These are phyloP conservation scores for Fistulifera solaris DNA, from an alignment of 108 stramenopile species.

Conservation along the genomic window DNA sequence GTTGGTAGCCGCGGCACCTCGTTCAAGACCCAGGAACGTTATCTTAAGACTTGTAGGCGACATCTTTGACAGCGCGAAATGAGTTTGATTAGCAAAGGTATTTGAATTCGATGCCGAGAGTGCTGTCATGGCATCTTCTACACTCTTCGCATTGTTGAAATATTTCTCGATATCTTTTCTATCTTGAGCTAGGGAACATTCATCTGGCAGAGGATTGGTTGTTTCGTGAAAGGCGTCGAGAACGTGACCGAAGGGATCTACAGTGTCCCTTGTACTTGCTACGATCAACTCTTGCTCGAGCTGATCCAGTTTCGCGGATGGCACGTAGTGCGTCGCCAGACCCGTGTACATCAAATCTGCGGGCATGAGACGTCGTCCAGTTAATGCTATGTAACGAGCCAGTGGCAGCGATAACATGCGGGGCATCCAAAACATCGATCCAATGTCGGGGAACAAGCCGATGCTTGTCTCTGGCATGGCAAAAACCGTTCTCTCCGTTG, in stretches of 20 bases:
- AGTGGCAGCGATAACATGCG: conserved; percentile 39
- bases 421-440: conserved; percentile 85
- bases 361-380: conserved; percentile 75
- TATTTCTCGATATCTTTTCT: too few species aligned
- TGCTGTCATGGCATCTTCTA: too few species aligned
- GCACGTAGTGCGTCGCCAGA: conserved; percentile 92
- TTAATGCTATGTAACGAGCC: conserved; percentile 88
- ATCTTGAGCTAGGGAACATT: too few species aligned
- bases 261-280: not conserved
- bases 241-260: conserved; percentile 26
- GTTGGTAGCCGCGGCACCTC: conserved; percentile 3
- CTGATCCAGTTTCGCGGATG: conserved; percentile 49
- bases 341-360: conserved; percentile 82
- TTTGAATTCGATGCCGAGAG: not conserved
- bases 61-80: conserved; percentile 42
- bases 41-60: conserved; percentile 77
- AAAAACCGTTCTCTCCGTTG: conserved; percentile 88
- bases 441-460: conserved; percentile 97
- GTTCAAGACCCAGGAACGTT: conserved; percentile 52
- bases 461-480: conserved; percentile 98
- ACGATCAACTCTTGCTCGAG: conserved; percentile 16
- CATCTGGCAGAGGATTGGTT: too few species aligned
- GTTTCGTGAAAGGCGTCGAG: conserved; percentile 49
- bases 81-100: conserved; percentile 41
- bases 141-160: too few species aligned